Evolutionary conservation across 2,329 filamentous ascomycete genomes (phyloP), one percentile per base, ranked within the genome.

Genomic region (Chaetomiaceae sp.): DNA sequence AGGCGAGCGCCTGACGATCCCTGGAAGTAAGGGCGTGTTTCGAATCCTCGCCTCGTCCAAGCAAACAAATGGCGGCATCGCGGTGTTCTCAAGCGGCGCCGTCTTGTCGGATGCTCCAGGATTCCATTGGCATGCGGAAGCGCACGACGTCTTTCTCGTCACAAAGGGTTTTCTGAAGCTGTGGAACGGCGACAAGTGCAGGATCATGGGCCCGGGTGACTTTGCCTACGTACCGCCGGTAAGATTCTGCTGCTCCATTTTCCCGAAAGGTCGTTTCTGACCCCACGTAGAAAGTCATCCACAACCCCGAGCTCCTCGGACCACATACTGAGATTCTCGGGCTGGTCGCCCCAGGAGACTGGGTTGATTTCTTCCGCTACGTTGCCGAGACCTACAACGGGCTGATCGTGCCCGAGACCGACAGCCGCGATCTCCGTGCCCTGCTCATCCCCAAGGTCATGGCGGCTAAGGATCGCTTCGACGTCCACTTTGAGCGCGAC

Each of bases 331-430:
- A 82, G 56, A 73, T 73, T 18, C 66, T 78, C 1, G 78, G 79
- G 13, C 64, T 83, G 3, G 75, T 82, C 25, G 76, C 76, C 0
- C 79, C 79, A 0, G 79, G 78, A 5, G 78, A 79, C 61, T 82
- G 79, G 80, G 69, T 80, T 25, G 78, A 82, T 58, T 82, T 83
- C 68, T 83, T 82, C 68, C 73, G 79, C 45, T 76, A 79, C 61
- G 73, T 82, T 7, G 73, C 73, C 25, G 79, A 82, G 62, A 68
- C 75, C 0, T 81, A 76, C 51, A 57, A 66, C 3, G 78, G 79
- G 1, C 59, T 75, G 1, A 57, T 81, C 16, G 71, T 78, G 14
- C 79, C 79, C 1, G 73, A 79, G 46, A 64, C 67, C 32, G 79
- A 82, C 61, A 60, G 73, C n/a, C 74, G 79, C 1, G 75, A 80